These are phyloP conservation scores for Xylariales sp. DNA, from an alignment of 2,329 filamentous ascomycete genomes.

Conservation along the genomic window DNA sequence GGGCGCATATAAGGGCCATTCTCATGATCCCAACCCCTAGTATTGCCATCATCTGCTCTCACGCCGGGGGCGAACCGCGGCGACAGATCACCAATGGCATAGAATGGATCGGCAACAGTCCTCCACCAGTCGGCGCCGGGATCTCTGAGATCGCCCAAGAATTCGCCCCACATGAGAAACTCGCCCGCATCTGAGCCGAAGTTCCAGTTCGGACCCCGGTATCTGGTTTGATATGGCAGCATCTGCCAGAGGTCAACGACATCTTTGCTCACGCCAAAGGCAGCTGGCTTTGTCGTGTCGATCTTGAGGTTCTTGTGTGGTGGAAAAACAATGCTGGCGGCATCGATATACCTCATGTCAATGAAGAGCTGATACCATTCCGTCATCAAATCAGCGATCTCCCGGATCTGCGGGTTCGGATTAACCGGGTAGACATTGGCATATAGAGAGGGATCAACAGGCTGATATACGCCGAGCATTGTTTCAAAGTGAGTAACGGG, in stretches of 20 bases:
- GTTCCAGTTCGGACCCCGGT: slow-evolving; percentile 10
- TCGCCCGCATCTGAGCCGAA: slow-evolving; percentile 11
- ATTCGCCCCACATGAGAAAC: slow-evolving; percentile 11
- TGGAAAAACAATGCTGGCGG: slow-evolving; percentile 11
- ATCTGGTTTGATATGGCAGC: slow-evolving; percentile 10
- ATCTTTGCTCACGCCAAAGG: slow-evolving; percentile 11
- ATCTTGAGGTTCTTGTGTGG: slow-evolving; percentile 11
- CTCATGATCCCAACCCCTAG: slow-evolving; percentile 12
- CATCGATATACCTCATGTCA: slow-evolving; percentile 12
- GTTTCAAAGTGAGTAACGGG: slow-evolving; percentile 14
- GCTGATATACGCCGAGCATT: slow-evolving; percentile 8
- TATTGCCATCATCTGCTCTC: not conserved
- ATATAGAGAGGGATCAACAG: slow-evolving; percentile 12
- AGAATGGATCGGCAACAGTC: slow-evolving; percentile 9
- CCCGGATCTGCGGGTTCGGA: slow-evolving; percentile 7
- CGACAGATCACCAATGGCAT: slow-evolving; percentile 7
- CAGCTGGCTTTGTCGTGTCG: slow-evolving; percentile 9
- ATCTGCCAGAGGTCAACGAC: slow-evolving; percentile 14
- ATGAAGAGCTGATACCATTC: slow-evolving; percentile 12
- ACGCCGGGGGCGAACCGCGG: slow-evolving; percentile 3
- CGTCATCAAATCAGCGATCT: slow-evolving; percentile 12
- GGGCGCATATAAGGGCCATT: slow-evolving; percentile 16
- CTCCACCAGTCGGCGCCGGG: slow-evolving; percentile 11
- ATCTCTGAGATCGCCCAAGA: slow-evolving; percentile 10
- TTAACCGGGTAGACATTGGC: slow-evolving; percentile 9